Conservation (phyloP, 1,139 yeast genomes). For the Pichia inconspicua region DNA sequence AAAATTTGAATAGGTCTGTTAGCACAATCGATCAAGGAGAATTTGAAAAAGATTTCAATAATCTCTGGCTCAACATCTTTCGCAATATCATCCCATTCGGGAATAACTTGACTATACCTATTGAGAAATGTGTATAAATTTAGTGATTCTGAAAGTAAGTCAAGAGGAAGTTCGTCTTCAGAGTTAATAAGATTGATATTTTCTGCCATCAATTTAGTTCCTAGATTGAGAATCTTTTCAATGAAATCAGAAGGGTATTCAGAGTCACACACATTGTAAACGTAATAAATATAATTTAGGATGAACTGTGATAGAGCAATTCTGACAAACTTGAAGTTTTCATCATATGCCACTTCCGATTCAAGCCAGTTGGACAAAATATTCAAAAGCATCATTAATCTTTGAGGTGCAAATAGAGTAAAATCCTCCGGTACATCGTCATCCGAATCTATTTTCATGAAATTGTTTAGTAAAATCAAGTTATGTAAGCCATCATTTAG, state of each 20-base stretch:
- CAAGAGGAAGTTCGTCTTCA: conserved; percentile 18
- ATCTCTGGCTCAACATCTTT: conserved; percentile 32
- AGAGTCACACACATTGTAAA: conserved; percentile 21
- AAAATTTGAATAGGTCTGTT: conserved; percentile 32
- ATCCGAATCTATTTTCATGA: conserved; percentile 34
- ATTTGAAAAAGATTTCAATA: conserved; percentile 32
- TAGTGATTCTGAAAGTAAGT: conserved; percentile 42
- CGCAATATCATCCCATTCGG: conserved; percentile 30
- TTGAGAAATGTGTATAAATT: conserved; percentile 34
- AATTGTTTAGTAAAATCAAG: conserved; percentile 43
- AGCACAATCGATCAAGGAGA: conserved; percentile 18
- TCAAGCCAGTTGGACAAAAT: conserved; percentile 52
- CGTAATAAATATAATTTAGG: conserved; percentile 20
- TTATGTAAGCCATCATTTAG: conserved; percentile 37
- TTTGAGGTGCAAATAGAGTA: conserved; percentile 46
- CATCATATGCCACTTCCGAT: conserved; percentile 53
- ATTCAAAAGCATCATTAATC: conserved; percentile 52
- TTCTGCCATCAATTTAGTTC: conserved; percentile 40
- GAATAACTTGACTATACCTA: conserved; percentile 25
- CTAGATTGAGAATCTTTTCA: conserved; percentile 30
- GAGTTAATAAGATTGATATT: conserved; percentile 37
- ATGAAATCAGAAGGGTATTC: conserved; percentile 27
- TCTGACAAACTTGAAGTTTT: conserved; percentile 43
- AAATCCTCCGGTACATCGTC: conserved; percentile 22
- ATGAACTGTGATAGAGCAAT: conserved; percentile 46